A percentile compares a stretch with the other conserved stretches of the same genome.
phyloP scores from a whole-genome alignment of 2,329 filamentous ascomycete species.

The Calcarisporium arbuscula region DNA sequence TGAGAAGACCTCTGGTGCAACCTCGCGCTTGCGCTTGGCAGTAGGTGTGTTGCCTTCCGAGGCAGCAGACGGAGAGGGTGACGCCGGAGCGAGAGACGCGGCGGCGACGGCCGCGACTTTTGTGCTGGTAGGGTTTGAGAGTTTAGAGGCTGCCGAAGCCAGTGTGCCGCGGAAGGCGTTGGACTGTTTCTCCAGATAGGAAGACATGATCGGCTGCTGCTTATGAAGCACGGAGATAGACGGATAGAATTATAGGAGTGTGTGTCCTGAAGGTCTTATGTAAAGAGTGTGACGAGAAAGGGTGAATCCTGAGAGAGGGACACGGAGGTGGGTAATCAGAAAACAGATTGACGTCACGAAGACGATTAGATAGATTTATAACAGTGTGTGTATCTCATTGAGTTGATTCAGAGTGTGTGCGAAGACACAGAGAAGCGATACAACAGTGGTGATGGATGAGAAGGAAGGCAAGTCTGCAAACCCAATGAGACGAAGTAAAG shows the following conservation, averaged over 20 bases:
- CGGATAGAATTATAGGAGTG: constrained; percentile 8
- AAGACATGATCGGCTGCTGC: constrained; percentile 47
- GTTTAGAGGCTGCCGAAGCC: constrained; percentile 56
- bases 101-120: constrained; percentile 26
- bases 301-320: too few species aligned
- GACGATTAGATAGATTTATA: too few species aligned
- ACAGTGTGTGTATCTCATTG: too few species aligned
- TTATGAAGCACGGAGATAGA: constrained; percentile 1
- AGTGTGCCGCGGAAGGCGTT: constrained; percentile 56
- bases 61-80: constrained; percentile 53
- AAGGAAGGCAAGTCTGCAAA: too few species aligned
- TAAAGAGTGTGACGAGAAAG: too few species aligned
- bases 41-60: constrained; percentile 58
- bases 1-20: constrained; percentile 57
- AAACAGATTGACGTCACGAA: too few species aligned
- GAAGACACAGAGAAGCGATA: too few species aligned
- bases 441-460: too few species aligned
- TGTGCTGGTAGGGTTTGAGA: constrained; percentile 46
- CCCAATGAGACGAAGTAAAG: too few species aligned
- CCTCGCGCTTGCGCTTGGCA: constrained; percentile 55
- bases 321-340: too few species aligned
- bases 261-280: too few species aligned
- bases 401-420: too few species aligned
- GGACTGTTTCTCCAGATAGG: constrained; percentile 59
- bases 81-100: constrained; percentile 47